These are phyloP conservation scores for Euphorbia corollata DNA, from an alignment of 441 rosid genomes.

Conservation along the genomic window DNA sequence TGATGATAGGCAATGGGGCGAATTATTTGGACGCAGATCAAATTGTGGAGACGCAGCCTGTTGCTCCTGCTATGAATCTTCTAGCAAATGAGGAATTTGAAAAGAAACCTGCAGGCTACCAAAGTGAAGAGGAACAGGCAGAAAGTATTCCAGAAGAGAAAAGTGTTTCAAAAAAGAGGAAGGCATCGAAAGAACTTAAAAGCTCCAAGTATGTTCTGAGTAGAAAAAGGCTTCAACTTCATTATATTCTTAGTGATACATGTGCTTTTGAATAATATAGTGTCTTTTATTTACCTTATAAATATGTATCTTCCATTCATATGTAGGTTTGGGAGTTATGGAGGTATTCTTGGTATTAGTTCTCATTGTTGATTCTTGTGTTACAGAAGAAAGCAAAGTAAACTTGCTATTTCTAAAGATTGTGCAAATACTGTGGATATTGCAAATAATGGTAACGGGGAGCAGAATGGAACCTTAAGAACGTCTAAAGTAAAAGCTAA, in stretches of 20 bases:
- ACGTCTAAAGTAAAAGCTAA: constrained; percentile 15
- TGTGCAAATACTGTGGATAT: constrained; percentile 21
- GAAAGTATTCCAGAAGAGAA: constrained; percentile 30
- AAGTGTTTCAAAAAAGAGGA: constrained; percentile 60
- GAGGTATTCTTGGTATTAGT: background rate
- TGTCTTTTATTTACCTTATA: too few species aligned
- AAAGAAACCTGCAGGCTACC: constrained; percentile 54
- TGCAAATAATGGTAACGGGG: constrained; percentile 20
- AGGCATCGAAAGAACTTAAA: constrained; percentile 47
- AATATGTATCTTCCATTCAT: too few species aligned
- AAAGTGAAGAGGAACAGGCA: constrained; percentile 37
- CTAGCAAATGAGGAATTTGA: constrained; percentile 60
- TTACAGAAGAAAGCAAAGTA: constrained; percentile 62
- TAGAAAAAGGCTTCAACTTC: background rate
- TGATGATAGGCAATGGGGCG: constrained; percentile 25
- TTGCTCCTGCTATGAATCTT: constrained; percentile 33
- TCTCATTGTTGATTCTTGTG: background rate
- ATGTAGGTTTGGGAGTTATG: background rate
- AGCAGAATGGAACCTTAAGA: constrained; percentile 27
- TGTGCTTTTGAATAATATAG: background rate
- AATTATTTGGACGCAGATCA: constrained; percentile 31
- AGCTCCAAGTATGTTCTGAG: constrained; percentile 40
- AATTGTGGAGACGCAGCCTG: constrained; percentile 30
- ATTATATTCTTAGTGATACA: background rate
- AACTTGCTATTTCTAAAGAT: constrained; percentile 38